Conservation (phyloP, 495 filamentous ascomycete genomes). For the Penicillium manginii region DNA sequence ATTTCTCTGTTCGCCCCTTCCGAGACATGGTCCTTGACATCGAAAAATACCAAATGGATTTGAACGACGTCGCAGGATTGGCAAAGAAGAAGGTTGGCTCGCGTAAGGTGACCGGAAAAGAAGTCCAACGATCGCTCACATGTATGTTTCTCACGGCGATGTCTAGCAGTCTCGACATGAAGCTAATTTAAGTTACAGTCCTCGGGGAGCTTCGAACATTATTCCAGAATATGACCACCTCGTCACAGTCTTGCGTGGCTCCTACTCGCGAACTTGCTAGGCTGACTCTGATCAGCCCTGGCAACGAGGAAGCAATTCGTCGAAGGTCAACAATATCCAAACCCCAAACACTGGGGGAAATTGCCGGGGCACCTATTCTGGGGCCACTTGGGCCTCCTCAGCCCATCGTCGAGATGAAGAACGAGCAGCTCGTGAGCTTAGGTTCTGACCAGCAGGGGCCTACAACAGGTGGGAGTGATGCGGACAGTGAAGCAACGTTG, state of each 20-base stretch:
- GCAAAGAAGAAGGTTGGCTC: conserved; percentile 68
- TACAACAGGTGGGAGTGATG: conserved; percentile 24
- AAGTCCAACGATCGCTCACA: conserved; percentile 68
- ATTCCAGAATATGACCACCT: conserved; percentile 72
- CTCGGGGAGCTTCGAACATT: conserved; percentile 70
- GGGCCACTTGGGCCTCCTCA: conserved; percentile 56
- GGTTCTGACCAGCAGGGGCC: conserved; percentile 1
- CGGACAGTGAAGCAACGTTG: conserved; percentile 46
- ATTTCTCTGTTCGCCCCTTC: conserved; percentile 84
- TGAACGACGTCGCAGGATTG: conserved; percentile 59
- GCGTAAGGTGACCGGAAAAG: conserved; percentile 58
- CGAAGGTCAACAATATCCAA: conserved; percentile 56
- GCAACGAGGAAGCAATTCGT: conserved; percentile 60
- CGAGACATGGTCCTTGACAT: conserved; percentile 78
- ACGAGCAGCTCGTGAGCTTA: conserved; percentile 16
- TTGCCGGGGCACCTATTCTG: conserved; percentile 53
- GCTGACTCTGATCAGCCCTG: conserved; percentile 70
- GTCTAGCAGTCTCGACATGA: not conserved
- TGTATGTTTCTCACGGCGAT: conserved; percentile 58
- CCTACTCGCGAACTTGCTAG: conserved; percentile 83
- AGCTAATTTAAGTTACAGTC: conserved; percentile 48
- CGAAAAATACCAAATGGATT: conserved; percentile 66
- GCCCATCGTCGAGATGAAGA: conserved; percentile 23
- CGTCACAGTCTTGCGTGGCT: conserved; percentile 53
- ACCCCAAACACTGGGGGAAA: conserved; percentile 50